These are phyloP conservation scores for Ophiostoma sp. DNA, from an alignment of 2,329 filamentous ascomycete genomes.

Conservation along the genomic window DNA sequence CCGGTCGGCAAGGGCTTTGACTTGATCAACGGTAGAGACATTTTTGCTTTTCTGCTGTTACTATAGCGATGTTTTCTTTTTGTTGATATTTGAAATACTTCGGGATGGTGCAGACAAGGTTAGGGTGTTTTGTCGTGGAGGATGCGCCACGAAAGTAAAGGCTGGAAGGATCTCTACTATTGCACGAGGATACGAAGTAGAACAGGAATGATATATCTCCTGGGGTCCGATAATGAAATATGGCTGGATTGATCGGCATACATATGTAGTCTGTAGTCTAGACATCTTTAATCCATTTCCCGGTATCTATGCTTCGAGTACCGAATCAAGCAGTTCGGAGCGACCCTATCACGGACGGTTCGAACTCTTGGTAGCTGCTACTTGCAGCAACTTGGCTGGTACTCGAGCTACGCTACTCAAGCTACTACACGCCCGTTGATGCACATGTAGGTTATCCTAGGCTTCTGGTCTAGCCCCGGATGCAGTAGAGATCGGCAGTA, in stretches of 20 bases:
- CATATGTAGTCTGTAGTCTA: neutral
- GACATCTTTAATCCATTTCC: neutral
- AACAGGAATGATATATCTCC: neutral
- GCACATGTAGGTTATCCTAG: neutral
- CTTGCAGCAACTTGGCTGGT: neutral
- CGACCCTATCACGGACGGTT: slow-evolving; percentile 8
- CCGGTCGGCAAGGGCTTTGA: neutral
- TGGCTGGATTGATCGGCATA: slow-evolving; percentile 2
- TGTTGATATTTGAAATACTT: no score
- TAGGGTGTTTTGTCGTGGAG: no score
- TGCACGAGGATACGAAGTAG: no score
- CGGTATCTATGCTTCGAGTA: neutral
- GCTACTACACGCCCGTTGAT: neutral
- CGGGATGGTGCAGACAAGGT: no score
- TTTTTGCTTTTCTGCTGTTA: neutral
- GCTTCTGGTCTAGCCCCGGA: neutral
- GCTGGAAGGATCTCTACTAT: no score
- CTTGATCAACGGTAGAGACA: slow-evolving; percentile 2
- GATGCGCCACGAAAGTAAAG: no score
- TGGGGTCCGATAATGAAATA: neutral
- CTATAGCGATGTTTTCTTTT: no score
- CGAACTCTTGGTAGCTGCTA: neutral
- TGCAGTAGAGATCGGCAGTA: neutral
- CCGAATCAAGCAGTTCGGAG: slow-evolving; percentile 14
- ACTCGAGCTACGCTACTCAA: neutral